These are phyloP conservation scores for Graphilbum ipis-grandicollis DNA, from an alignment of 2,329 filamentous ascomycete genomes.

Conservation along the genomic window DNA sequence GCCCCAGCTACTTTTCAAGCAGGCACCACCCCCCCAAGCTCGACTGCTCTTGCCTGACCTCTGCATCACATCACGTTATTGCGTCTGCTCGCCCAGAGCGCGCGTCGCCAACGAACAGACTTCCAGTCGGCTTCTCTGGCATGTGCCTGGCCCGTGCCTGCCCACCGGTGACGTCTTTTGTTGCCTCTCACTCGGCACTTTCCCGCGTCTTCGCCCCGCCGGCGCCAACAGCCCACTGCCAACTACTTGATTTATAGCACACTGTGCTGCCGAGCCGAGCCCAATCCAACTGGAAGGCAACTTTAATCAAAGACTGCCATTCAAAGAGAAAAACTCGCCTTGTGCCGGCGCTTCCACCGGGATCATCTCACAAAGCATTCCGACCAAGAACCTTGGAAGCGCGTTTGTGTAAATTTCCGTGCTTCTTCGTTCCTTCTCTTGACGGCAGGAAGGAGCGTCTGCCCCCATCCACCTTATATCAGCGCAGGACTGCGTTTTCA, in stretches of 20 bases:
- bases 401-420: too few relatives aligned
- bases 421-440: neutral
- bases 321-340: too few relatives aligned
- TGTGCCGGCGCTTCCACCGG: too few relatives aligned
- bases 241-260: too few relatives aligned
- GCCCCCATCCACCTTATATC: neutral
- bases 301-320: too few relatives aligned
- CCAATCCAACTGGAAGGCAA: too few relatives aligned
- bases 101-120: too few relatives aligned
- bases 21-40: conserved; percentile 1
- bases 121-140: neutral
- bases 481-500: neutral
- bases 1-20: conserved; percentile 1
- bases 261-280: too few relatives aligned
- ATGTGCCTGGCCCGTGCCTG: neutral
- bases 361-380: too few relatives aligned
- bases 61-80: conserved; percentile 3
- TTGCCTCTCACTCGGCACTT: neutral
- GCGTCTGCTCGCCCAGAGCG: too few relatives aligned
- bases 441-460: neutral
- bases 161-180: neutral
- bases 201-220: neutral
- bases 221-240: neutral
- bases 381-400: too few relatives aligned
- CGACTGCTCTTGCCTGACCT: neutral